phyloP scores from a whole-genome alignment of 345 rosid genomes.

The Hypericum androsaemum region DNA sequence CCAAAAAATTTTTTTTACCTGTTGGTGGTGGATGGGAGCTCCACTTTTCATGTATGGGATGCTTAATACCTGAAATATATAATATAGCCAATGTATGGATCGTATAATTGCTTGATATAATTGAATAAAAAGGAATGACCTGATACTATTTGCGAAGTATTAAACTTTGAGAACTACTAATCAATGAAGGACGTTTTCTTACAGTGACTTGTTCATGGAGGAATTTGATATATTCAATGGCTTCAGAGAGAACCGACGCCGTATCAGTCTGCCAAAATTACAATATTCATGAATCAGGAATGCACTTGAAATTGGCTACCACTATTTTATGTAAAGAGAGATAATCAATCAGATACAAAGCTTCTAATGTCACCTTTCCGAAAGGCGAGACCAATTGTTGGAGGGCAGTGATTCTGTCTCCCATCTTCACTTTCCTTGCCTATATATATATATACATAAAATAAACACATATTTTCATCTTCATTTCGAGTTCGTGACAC shows the following conservation, averaged over 20 bases:
- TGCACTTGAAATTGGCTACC: background rate
- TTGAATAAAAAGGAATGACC: background rate
- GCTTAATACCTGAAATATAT: conserved; percentile 52
- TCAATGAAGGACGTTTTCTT: conserved; percentile 19
- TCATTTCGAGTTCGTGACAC: background rate
- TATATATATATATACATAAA: conserved; percentile 12
- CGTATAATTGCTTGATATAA: background rate
- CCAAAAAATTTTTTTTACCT: no score
- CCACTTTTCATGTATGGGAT: conserved; percentile 94
- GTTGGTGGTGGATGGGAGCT: conserved; percentile 69
- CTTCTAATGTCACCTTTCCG: conserved; percentile 65
- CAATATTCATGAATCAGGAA: background rate
- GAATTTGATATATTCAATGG: conserved; percentile 92
- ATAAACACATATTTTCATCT: conserved; percentile 12
- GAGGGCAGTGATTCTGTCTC: conserved; percentile 99
- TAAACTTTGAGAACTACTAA: no score
- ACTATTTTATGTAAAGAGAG: conserved; percentile 13
- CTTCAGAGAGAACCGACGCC: conserved; percentile 98
- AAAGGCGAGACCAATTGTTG: conserved; percentile 99
- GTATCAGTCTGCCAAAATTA: conserved; percentile 81
- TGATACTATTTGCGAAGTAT: no score
- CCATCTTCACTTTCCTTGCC: conserved; percentile 99
- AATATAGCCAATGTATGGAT: background rate
- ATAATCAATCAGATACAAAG: conserved; percentile 12
- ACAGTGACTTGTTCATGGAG: conserved; percentile 87